A percentile compares a stretch with the other conserved stretches of the same genome.
Evolutionary conservation across 345 rosid genomes (phyloP).

Genomic region (Nasturtium officinale): DNA sequence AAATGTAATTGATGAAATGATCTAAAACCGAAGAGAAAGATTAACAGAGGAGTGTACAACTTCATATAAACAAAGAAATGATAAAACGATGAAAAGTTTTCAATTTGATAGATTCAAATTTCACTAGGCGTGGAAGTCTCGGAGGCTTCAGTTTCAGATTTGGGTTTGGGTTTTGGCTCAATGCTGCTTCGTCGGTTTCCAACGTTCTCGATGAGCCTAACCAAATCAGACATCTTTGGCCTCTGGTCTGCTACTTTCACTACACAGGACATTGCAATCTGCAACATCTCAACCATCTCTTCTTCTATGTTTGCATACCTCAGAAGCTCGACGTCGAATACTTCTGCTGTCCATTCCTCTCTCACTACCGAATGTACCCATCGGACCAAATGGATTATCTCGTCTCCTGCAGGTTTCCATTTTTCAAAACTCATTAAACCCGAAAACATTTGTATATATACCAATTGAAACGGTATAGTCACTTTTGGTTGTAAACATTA

Average conservation of each 20-base stretch:
- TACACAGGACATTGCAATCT: constrained; percentile 92
- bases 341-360: constrained; percentile 99
- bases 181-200: constrained; percentile 39
- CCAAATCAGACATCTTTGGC: constrained; percentile 77
- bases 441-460: background rate
- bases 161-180: constrained; percentile 44
- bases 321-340: constrained; percentile 87
- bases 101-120: constrained; percentile 32
- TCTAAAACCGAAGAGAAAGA: constrained; percentile 26
- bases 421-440: constrained; percentile 46
- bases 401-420: constrained; percentile 65
- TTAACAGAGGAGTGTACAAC: constrained; percentile 32
- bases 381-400: constrained; percentile 85
- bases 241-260: constrained; percentile 82
- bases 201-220: constrained; percentile 75
- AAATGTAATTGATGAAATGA: constrained; percentile 27
- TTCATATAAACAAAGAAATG: background rate
- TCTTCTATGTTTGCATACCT: constrained; percentile 91
- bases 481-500: background rate
- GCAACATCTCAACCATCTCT: constrained; percentile 98
- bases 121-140: constrained; percentile 58
- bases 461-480: background rate
- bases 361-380: constrained; percentile 99
- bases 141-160: constrained; percentile 52
- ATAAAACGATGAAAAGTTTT: background rate